Base-by-base conservation (phyloP, 2,329 filamentous ascomycete genomes). In the Pseudofabraea citricarpa region DNA sequence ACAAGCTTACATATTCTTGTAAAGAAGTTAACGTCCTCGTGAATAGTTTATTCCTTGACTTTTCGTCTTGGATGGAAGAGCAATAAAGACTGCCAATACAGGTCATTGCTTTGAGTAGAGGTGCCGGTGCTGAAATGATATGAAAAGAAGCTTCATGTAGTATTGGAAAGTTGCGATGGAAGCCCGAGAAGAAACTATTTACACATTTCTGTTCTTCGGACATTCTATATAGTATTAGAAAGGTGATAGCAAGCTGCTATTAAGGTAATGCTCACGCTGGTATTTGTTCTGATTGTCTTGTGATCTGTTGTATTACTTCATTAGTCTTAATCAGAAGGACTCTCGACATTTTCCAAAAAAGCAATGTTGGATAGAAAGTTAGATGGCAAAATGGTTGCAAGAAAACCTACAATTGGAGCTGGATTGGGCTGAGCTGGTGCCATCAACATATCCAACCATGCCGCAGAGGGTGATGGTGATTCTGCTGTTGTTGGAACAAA, bases 81-180 rank as follows among this genome's bases (percentile, higher is more conserved):
- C 32, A 45, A 19, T 45, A 45, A 7, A 41, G 18, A 24, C 32
- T 41, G 15, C 43, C 43, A 22, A 45, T 37, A 23, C 43, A 45
- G 9, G 38, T 41, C 15, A 45, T 45, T 6, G 32, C 26, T 16
- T 40, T 45, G 3, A 37, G 19, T 10, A 45, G 23, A 12, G 38
- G 43, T 10, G 32, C 19, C 3, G 43, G 43, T 24, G 43, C 37
- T 18, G 43, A 45, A n/a, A 45, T 45, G 22, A 45, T 24, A 32
- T 45, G 38, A 32, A 45, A 45, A 5, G 43, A 36, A 24, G 38
- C 43, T 22, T 45, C 38, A 20, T 45, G 43, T 13, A 45, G 10
- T 2, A 45, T 31, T 6, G 43, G 43, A 27, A 41, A 45, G 6
- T 41, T 45, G 8, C 32, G 23, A 29, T 45, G 43, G 27, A 45